Base-by-base conservation (phyloP, 495 filamentous ascomycete genomes). In the Penicillium robsamsonii region DNA sequence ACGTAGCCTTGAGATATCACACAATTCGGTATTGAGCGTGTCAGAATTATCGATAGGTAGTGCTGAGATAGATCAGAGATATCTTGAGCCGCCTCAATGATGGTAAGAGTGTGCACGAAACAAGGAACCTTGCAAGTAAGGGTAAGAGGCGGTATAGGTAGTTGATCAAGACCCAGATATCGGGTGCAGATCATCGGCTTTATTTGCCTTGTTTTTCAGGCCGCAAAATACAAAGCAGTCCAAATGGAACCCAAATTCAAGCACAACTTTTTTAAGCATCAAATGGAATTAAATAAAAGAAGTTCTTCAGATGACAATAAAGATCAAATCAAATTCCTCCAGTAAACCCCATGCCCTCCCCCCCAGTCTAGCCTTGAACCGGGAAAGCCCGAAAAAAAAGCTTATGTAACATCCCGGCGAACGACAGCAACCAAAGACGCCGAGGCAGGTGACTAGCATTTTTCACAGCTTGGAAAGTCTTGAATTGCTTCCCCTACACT, bases 391-490 rank as follows among this genome's bases (percentile, higher is more conserved):
- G 57, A 64, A 49, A 63, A 22, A 22, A 22, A 46, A 55, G 67
- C 50, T 66, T 68, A 67, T 60, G 44, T 66, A 67, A 66, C 4
- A 58, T 50, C 58, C 60, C 62, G 66, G 74, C 53, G 31, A 55
- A 53, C 65, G 53, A 49, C 59, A 70, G 64, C 41, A 22, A 61
- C 71, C 70, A 68, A 68, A 71, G 58, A 59, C 67, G 73, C 69
- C 40, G 31, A 57, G 59, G 58, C 41, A 65, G 62, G 62, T 65
- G 64, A 74, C 70, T 70, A 58, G 65, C 63, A 68, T 66, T 69
- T 69, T 69, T 67, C 66, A 66, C 65, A 51, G 52, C 52, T 54
- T 33, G 42, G 55, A 62, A 60, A 60, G 60, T 50, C 64, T 62
- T 62, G 62, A 68, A 61, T 59, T 68, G 60, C 58, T 63, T 59